Evolutionary conservation across 2,329 filamentous ascomycete species (phyloP), one percentile per base, ranked within the genome.

Genomic region (Penicillium fuscoglaucum): DNA sequence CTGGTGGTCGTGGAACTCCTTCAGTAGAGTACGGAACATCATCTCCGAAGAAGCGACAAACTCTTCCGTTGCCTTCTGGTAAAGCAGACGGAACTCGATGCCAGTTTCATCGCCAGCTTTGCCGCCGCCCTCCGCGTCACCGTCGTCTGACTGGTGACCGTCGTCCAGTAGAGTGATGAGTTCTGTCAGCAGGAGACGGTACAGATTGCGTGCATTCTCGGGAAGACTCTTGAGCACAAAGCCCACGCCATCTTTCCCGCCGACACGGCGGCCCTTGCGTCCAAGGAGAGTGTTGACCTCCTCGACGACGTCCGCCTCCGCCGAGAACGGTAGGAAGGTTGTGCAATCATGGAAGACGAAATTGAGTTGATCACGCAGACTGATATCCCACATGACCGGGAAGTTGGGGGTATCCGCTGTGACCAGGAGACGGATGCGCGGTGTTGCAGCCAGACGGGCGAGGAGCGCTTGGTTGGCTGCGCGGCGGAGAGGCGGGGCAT

Each of bases 1-100:
- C 71, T 97, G 91, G 79, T 99, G 95, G 70, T 99, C 95, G 72
- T 97, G 91, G 74, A 99, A 95, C 84, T 99, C 95, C 78, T 98
- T 98, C 62, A 99, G 77, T 71, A 99, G 74, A 28, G 93, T 96
- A 60, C 95, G 84, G 78, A 98, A 98, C 61, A 91, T 92, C 84
- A 98, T 92, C 78, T 98, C 95, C 60, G 90, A 96, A 67, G 90
- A 95, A 74, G 93, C 97, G 50, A 99, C 95, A 74, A 99, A 98
- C 71, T 96, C 92, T 76, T 97, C 93, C 6, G 93, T 89, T 2
- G 95, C 93, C 78, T 96, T 97, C 72, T 96, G 92, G 71, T 98
- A 99, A 63, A 99, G 76, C 66, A 91, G 88, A 24, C 91, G 83
- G 73, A 97, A 98, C 77, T 98, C 93, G 17, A 99, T 87, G 0